These are phyloP conservation scores for Solanum chacoense DNA, from an alignment of 305 asterid genomes.

Conservation along the genomic window DNA sequence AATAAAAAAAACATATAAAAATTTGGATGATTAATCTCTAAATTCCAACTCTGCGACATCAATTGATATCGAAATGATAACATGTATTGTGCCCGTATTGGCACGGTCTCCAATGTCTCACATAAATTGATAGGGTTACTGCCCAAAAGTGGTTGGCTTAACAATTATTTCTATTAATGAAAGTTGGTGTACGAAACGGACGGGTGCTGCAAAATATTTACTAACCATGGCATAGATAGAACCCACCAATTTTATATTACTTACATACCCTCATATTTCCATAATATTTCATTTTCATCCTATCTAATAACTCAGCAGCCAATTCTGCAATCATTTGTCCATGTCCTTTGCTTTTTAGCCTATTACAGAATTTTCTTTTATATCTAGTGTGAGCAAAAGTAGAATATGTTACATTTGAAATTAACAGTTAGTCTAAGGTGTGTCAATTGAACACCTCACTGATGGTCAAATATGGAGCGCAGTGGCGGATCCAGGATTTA, in stretches of 20 bases:
- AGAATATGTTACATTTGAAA: too few relatives aligned
- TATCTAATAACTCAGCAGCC: neutral
- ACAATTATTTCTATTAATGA: neutral
- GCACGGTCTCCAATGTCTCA: neutral
- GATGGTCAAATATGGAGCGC: too few relatives aligned
- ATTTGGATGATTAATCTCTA: too few relatives aligned
- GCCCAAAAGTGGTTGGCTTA: neutral
- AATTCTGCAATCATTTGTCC: neutral
- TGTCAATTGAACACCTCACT: too few relatives aligned
- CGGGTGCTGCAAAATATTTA: neutral
- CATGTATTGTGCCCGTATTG: neutral
- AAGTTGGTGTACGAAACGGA: neutral
- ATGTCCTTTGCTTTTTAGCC: neutral
- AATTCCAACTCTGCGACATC: too few relatives aligned
- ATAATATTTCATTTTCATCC: neutral
- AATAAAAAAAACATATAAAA: too few relatives aligned
- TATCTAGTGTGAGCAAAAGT: neutral
- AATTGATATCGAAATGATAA: too few relatives aligned
- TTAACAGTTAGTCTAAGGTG: too few relatives aligned
- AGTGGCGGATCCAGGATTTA: too few relatives aligned
- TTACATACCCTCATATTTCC: neutral
- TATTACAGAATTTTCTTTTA: neutral
- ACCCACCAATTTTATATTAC: neutral
- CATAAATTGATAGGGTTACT: neutral
- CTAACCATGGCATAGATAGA: neutral